Evolutionary conservation across 2,329 filamentous ascomycete species (phyloP), one percentile per base, ranked within the genome.

Genomic region (Metarhizium guizhouense): DNA sequence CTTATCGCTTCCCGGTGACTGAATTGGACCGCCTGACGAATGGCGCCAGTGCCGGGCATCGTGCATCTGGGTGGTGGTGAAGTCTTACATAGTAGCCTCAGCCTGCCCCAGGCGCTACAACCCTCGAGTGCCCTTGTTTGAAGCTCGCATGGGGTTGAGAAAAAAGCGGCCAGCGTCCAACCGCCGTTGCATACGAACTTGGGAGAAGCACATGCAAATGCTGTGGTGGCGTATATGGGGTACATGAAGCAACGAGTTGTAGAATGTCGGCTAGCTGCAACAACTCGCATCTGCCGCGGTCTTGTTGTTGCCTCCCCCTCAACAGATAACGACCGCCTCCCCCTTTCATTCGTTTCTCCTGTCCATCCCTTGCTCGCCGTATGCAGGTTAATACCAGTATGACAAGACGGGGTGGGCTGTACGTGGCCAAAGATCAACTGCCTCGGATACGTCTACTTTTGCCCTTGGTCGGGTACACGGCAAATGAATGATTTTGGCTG

Each of bases 331-430:
- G 54, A 8, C 45, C 52, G 47, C 42, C 14, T 45, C 49, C 52
- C 40, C 52, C 25, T 18, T 18, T 48, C n/a, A 40, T 43, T 30
- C 29, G n/a, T 14, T 43, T 16, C n/a, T 30, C 34, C 45, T 50
- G 52, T 49, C 43, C 29, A 49, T 40, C 40, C 56, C 53, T 48
- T 54, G 49, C 53, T 57, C 53, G 53, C 56, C 56, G 56, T 53
- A 52, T 54, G 43, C 55, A 47, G 18, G 54, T 18, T 43, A 8
- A n/a, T 25, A 29, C 25, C 42, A 36, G 51, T 25, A 53, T 51
- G 42, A 48, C 7, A 4, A 53, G 49, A 20, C 6, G 43, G n/a
- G 13, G 20, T 47, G 2, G 7, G n/a, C 11, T 6, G 7, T n/a
- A 18, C 7, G 13, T 25, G n/a, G 13, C n/a, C n/a, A 2, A 6